phyloP scores from a whole-genome alignment of 257 asterid species.

The Phtheirospermum japonicum region DNA sequence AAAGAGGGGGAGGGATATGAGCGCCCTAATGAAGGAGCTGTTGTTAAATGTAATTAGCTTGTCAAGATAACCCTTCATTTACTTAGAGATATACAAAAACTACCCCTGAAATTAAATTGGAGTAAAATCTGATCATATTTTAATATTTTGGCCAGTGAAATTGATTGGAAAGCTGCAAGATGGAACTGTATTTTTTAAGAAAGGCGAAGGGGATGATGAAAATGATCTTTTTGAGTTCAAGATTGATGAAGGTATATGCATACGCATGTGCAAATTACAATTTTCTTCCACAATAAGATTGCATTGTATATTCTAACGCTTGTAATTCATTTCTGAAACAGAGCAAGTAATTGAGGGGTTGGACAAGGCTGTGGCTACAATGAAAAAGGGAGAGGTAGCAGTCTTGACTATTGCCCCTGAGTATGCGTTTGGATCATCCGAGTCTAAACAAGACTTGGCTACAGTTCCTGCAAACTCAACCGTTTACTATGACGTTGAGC shows the following conservation, averaged over 20 bases:
- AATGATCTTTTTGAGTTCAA: constrained; percentile 61
- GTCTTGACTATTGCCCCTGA: constrained; percentile 53
- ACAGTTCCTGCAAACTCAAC: constrained; percentile 67
- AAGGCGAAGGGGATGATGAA: constrained; percentile 49
- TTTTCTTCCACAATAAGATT: neutral
- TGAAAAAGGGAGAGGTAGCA: constrained; percentile 70
- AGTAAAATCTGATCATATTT: constrained; percentile 2
- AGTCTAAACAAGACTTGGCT: constrained; percentile 52
- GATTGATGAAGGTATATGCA: constrained; percentile 58
- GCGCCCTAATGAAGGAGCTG: constrained; percentile 64
- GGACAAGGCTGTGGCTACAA: constrained; percentile 53
- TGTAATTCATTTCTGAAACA: constrained; percentile 24
- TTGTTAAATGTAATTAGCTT: constrained; percentile 49
- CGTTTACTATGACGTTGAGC: constrained; percentile 54
- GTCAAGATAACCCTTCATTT: too few relatives aligned
- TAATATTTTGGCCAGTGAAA: constrained; percentile 45
- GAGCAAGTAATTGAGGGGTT: constrained; percentile 70
- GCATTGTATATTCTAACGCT: neutral
- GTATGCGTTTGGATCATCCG: constrained; percentile 61
- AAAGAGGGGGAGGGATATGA: constrained; percentile 75
- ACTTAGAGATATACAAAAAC: too few relatives aligned
- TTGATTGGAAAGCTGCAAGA: constrained; percentile 59
- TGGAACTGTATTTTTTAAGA: constrained; percentile 55
- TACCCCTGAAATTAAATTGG: too few relatives aligned
- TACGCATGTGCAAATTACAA: neutral